phyloP scores from a whole-genome alignment of 2,329 filamentous ascomycete genomes.

The Trichoderma koningii region DNA sequence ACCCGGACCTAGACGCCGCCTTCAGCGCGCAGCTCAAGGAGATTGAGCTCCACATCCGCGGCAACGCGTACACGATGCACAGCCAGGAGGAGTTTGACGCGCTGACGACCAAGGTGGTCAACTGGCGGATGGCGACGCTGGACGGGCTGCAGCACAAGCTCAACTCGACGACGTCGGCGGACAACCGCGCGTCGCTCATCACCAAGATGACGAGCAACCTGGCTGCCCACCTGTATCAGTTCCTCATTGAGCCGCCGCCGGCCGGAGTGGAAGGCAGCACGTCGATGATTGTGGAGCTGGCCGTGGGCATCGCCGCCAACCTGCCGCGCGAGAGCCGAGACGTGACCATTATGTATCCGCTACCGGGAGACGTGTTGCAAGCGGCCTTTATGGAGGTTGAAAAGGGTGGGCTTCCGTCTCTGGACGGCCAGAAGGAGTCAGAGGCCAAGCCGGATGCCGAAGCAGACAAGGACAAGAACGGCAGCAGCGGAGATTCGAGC shows the following conservation, averaged over 20 bases:
- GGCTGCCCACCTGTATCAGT: constrained; percentile 68
- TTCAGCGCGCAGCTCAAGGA: constrained; percentile 79
- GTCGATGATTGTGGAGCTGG: constrained; percentile 89
- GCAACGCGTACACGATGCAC: constrained; percentile 69
- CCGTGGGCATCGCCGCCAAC: constrained; percentile 81
- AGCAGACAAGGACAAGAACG: constrained; percentile 48
- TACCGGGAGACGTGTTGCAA: constrained; percentile 71
- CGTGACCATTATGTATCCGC: constrained; percentile 81
- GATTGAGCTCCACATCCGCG: constrained; percentile 85
- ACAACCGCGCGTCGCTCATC: constrained; percentile 69
- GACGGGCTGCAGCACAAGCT: constrained; percentile 81
- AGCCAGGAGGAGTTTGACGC: constrained; percentile 89
- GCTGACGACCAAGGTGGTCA: constrained; percentile 80
- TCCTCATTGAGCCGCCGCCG: constrained; percentile 75
- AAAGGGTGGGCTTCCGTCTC: constrained; percentile 64
- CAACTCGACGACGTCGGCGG: constrained; percentile 62
- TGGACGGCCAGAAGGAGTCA: constrained; percentile 51
- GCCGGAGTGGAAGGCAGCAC: constrained; percentile 83
- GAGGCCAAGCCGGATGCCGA: constrained; percentile 48
- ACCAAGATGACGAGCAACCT: constrained; percentile 69
- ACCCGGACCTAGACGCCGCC: constrained; percentile 77
- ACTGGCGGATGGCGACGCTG: constrained; percentile 90
- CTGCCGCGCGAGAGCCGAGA: constrained; percentile 89
- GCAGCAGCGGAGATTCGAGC: constrained; percentile 46
- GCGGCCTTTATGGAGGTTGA: constrained; percentile 84